Base-by-base conservation (phyloP, 106 monocot species). In the Amphibolis antarctica region DNA sequence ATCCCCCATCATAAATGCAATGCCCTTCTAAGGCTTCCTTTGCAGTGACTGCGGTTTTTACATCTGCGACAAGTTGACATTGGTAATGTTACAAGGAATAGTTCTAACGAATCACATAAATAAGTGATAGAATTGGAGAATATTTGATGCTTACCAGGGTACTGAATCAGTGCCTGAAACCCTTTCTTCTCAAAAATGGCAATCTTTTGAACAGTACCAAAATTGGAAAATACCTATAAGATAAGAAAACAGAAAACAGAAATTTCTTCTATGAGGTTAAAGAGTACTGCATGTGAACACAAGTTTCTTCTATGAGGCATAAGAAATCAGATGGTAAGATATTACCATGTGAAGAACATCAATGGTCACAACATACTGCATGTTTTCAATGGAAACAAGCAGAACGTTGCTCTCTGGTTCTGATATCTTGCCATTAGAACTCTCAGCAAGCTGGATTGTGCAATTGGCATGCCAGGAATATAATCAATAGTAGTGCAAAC, bases 161-260 rank as follows among this genome's bases (percentile, higher is more conserved):
- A 83, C 56, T 83, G 79, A 51, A 83, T 76, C 45, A 83, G 27
- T 28, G 83, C 83, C 62, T 79, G 83, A 44, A 79, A 57, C n/a
- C 79, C 83, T 56, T 79, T 83, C 64, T 83, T 83, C 66, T 83
- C 79, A 59, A 83, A 83, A 42, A 83, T 62, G 14, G 83, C 83
- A 66, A 79, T 79, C 55, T 83, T 83, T 28, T 83, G 83, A 46
- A 83, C 79, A 46, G 52, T 28, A 53, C 83, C 83, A 67, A 78
- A 75, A 18, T 74, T 66, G 68, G 82, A 83, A 62, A 83, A 83
- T 9, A 83, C 78, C 78, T 82, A 52, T 18, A 11, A 26, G 48
- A 4, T 25, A 56, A 49, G 31, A 55, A 43, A 60, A 53, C 3
- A 4, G 31, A 55, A 43, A 60, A 53, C 3, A 4, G 17, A 19